Evolutionary conservation across 2,329 filamentous ascomycete genomes (phyloP), one percentile per base, ranked within the genome.

Genomic region (Aspergillus brasiliensis): DNA sequence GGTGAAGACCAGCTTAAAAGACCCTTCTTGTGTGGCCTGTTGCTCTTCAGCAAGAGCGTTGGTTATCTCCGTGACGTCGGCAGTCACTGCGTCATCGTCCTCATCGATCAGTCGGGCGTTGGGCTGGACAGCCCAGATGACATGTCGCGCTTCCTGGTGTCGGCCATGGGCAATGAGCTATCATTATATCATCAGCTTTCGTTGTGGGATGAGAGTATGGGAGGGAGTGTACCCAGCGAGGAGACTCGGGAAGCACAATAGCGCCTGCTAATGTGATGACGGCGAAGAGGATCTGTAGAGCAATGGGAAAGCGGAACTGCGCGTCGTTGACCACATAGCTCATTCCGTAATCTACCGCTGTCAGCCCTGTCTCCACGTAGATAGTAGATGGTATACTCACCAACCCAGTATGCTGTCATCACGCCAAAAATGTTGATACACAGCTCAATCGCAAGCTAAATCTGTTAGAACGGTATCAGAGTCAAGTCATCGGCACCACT

Each of bases 221-320:
- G 8, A 21, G 10, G 4, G 13, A 11, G 49, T 54, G 42, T 55
- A 65, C 63, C 63, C 75, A 81, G 60, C 78, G 73, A 13, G 80
- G 79, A 0, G 78, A 80, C 65, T 82, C 79, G 1, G 80, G 80
- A 57, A 81, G 73, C 58, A 75, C 75, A 11, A 73, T 65, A 10
- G 69, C 38, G 2, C 65, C 64, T 11, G 67, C 11, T 11, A 74
- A 67, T 7, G 71, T 72, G 31, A 67, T 5, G 4, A 73, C 60
- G 8, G 70, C 65, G 42, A 73, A 74, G 11, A 73, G 56, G n/a
- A 72, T 71, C 61, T 74, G 73, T 2, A 75, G 59, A 10, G 71
- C 73, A 17, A 75, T 69, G 3, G 73, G 73, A 40, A 74, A 73
- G 8, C 73, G 67, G 55, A 73, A 75, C n/a, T 71, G 68, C 2